A percentile compares a stretch with the other conserved stretches of the same genome.
phyloP scores from a whole-genome alignment of 352 stramenopile species.

The Globisporangium spinosum region DNA sequence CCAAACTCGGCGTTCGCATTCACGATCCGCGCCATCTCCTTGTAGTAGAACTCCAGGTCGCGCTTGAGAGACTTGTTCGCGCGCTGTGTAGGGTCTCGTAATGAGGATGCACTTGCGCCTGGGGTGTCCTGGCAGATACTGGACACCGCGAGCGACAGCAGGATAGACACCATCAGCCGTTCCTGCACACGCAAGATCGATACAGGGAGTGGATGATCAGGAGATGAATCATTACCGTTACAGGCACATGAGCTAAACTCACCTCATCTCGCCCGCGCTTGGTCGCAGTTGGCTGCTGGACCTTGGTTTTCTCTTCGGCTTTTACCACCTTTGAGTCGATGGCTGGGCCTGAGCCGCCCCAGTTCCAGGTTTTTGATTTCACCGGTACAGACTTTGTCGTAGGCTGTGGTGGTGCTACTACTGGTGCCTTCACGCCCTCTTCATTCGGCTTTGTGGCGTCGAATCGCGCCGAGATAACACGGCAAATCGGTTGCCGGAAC shows the following conservation, averaged over 20 bases:
- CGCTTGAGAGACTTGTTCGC: conserved; percentile 49
- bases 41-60: conserved; percentile 74
- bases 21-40: conserved; percentile 50
- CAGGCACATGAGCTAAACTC: background rate
- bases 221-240: background rate
- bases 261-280: conserved; percentile 16
- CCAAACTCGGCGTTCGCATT: conserved; percentile 23
- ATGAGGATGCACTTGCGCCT: background rate
- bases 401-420: background rate
- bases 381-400: background rate
- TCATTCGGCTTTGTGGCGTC: background rate
- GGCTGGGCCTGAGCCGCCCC: background rate
- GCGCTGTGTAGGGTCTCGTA: conserved; percentile 6
- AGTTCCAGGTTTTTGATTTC: conserved; percentile 18
- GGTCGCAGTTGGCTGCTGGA: background rate
- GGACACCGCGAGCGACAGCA: conserved; percentile 27
- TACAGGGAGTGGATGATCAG: background rate
- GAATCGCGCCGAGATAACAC: conserved; percentile 21
- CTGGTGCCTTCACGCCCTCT: background rate
- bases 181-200: conserved; percentile 6
- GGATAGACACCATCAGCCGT: conserved; percentile 30
- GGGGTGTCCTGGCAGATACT: conserved; percentile 24
- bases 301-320: background rate
- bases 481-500: conserved; percentile 43
- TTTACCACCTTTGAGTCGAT: background rate